Evolutionary conservation across 2,329 filamentous ascomycete genomes (phyloP), one percentile per base, ranked within the genome.

Genomic region (Penicillium sp.): DNA sequence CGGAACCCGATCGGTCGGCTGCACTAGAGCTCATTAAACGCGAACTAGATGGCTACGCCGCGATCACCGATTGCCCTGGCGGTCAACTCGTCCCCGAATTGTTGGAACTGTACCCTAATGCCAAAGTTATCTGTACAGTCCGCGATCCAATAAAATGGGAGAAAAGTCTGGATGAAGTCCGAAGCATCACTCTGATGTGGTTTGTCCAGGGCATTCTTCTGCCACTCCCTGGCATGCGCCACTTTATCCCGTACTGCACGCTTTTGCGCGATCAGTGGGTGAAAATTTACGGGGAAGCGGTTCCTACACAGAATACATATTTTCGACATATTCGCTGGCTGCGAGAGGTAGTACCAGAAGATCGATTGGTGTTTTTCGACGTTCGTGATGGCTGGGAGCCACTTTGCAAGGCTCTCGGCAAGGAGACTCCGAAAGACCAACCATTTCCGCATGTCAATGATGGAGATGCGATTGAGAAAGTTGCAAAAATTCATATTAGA

Each of bases 71-170:
- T 59, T 60, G 72, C 14, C 79, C 80, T 0, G 70, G 69, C 3
- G 70, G 68, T 14, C 67, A 73, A 46, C 74, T 81, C 23, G 66
- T 79, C 16, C 69, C 73, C 13, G 79, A 82, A 45, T 64, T 82
- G 31, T 61, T 81, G 54, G 72, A 77, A 51, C 57, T 81, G 8
- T 82, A 81, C 54, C 80, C 80, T 0, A 71, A 81, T 24, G 79
- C 79, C 11, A 76, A 76, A 51, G 78, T 82, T 3, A 74, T 83
- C 16, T 71, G 74, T 54, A 76, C 74, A 6, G 63, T 56, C 1
- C 66, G 67, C 24, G 66, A 69, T 9, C 55, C 62, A 0, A 18
- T 49, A 0, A 26, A 55, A 0, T 69, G 67, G 67, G 63, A 56
- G 26, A 59, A 49, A n/a, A 67, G 63, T 21, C 65, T 68, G 52